phyloP scores from a whole-genome alignment of 768 basidiomycete species.

The Plicaturopsis crispa region DNA sequence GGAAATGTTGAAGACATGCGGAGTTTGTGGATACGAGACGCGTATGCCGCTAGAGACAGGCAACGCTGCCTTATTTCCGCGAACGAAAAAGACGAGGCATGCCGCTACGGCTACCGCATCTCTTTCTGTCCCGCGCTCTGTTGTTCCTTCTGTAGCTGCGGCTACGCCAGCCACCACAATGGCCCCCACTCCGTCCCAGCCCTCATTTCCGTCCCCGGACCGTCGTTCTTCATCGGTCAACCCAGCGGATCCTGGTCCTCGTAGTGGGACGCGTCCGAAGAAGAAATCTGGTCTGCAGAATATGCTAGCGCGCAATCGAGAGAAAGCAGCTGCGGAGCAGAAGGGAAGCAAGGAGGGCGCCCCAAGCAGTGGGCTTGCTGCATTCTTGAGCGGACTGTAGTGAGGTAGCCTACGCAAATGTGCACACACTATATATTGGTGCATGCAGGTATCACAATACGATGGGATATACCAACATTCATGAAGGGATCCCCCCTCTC shows the following conservation, averaged over 20 bases:
- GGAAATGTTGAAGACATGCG: conserved; percentile 13
- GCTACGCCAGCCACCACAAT: too few relatives aligned
- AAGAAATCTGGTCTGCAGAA: conserved; percentile 53
- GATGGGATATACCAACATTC: too few relatives aligned
- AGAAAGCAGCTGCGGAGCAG: conserved; percentile 38
- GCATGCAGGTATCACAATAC: background rate
- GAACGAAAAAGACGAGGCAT: conserved; percentile 3
- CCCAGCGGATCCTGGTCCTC: too few relatives aligned
- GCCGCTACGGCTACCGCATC: background rate
- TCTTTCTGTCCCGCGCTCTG: conserved; percentile 5
- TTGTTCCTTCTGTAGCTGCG: too few relatives aligned
- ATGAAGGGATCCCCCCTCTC: too few relatives aligned
- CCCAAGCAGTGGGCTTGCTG: conserved; percentile 36
- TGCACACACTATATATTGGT: too few relatives aligned
- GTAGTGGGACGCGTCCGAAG: conserved; percentile 43
- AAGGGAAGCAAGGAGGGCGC: conserved; percentile 16
- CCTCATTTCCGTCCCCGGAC: too few relatives aligned
- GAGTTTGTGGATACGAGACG: conserved; percentile 12
- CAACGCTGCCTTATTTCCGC: conserved; percentile 11
- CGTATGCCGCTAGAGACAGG: conserved; percentile 4
- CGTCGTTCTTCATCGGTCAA: too few relatives aligned
- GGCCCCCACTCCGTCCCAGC: too few relatives aligned
- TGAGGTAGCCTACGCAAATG: conserved; percentile 1
- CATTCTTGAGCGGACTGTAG: conserved; percentile 40
- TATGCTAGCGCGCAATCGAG: conserved; percentile 55